These are phyloP conservation scores for Plasmodium malariae DNA, from an alignment of 169 alveolate genomes.

Conservation along the genomic window DNA sequence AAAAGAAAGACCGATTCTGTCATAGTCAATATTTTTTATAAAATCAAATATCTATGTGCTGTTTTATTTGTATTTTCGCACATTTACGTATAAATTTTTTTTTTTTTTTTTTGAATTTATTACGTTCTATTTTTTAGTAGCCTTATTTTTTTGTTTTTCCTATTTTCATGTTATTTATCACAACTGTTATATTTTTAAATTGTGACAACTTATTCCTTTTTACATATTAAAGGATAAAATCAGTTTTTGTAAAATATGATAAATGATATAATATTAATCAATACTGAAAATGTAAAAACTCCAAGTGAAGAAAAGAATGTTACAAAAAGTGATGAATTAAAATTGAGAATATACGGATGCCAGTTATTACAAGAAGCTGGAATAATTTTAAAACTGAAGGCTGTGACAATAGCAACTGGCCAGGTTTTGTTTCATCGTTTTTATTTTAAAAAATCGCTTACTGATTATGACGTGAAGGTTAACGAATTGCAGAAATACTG, in stretches of 20 bases:
- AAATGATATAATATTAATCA: conserved; percentile 63
- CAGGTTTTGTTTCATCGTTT: conserved; percentile 91
- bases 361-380: conserved; percentile 90
- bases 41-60: too few species aligned
- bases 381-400: conserved; percentile 88
- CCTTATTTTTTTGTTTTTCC: too few species aligned
- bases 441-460: conserved; percentile 88
- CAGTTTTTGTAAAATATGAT: conserved; percentile 55
- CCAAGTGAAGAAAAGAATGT: conserved; percentile 77
- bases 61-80: too few species aligned
- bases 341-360: conserved; percentile 75
- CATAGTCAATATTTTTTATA: too few species aligned
- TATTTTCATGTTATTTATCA: too few species aligned
- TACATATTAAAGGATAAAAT: too few species aligned
- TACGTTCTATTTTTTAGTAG: too few species aligned
- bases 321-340: conserved; percentile 36
- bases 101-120: too few species aligned
- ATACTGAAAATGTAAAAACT: conserved; percentile 38
- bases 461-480: conserved; percentile 89
- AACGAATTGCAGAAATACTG: background rate
- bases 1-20: too few species aligned
- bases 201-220: too few species aligned
- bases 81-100: too few species aligned
- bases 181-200: too few species aligned
- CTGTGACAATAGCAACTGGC: conserved; percentile 91